A percentile compares a stretch with the other conserved stretches of the same genome.
Conservation (phyloP, 2,329 filamentous ascomycete species). For the Calonectria pteridis region DNA sequence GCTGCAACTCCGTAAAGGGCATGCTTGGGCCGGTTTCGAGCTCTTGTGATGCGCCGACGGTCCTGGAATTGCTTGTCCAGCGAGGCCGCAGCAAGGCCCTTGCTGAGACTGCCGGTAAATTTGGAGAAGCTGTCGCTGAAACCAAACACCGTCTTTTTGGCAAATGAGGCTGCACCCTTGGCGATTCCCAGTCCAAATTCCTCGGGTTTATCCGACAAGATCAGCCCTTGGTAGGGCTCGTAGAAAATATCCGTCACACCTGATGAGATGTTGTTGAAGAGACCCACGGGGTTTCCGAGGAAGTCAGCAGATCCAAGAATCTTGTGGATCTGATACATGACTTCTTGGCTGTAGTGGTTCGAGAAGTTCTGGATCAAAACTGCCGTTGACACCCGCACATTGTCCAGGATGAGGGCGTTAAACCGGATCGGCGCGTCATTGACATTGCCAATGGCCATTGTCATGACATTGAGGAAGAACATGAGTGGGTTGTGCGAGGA, state of each 20-base stretch:
- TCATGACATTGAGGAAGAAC: conserved; percentile 99
- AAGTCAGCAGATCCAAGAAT: conserved; percentile 98
- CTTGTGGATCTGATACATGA: conserved; percentile 95
- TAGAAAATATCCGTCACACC: conserved; percentile 99
- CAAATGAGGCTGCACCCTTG: conserved; percentile 95
- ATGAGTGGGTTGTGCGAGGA: conserved; percentile 93
- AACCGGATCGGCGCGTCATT: conserved; percentile 96
- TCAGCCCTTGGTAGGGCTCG: conserved; percentile 97
- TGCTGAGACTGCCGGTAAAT: conserved; percentile 96
- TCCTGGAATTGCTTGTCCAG: conserved; percentile 99
- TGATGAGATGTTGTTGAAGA: conserved; percentile 98
- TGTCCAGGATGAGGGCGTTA: conserved; percentile 94
- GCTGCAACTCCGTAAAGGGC: conserved; percentile 96
- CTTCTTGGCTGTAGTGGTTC: conserved; percentile 97
- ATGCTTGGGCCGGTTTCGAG: conserved; percentile 95
- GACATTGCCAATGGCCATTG: conserved; percentile 99
- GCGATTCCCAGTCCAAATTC: conserved; percentile 96
- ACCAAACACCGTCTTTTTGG: conserved; percentile 98
- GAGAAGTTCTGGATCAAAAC: conserved; percentile 88
- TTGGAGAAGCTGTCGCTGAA: conserved; percentile 98
- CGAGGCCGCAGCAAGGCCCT: conserved; percentile 93
- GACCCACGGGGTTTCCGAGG: conserved; percentile 93
- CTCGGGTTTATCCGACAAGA: conserved; percentile 95
- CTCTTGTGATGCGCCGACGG: conserved; percentile 90
- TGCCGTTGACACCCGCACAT: conserved; percentile 89